Evolutionary conservation across 805 yeast species (phyloP), one percentile per base, ranked within the genome.

Genomic region (Lipomyces starkeyi): DNA sequence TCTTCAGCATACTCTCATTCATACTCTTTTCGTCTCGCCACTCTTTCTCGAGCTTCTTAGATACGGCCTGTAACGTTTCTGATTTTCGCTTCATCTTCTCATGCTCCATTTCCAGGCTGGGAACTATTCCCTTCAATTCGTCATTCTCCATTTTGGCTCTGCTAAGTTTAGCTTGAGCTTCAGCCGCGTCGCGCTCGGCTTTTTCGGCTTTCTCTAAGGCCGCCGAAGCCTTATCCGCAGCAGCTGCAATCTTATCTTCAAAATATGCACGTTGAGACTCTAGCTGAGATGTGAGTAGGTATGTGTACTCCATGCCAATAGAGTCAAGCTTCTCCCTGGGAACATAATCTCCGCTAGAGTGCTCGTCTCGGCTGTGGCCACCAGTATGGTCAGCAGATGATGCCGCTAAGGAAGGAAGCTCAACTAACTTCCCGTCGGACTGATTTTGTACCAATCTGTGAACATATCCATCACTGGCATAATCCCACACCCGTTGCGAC

Each of bases 401-500:
- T 40, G 58, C 27, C 20, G 56, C 64, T 43, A 76, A 71, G 14
- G 83, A 74, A 5, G 87, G 86, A 14, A 92, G 81, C 76, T 93
- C 98, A 2, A 93, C 97, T 40, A 93, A 78, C 73, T 93, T 93
- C 0, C 98, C 98, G 76, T 93, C 97, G 0, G 89, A 83, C 76
- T 91, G 93, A 77, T 91, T 92, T 69, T 93, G 91, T 3, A 93
- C 84, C 56, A 93, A 79, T 61, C 98, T 78, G 77, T 93, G 98
- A 9, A 93, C 97, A 77, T 93, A 93, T 71, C 87, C 88, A 76
- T 93, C 98, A 1, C 93, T 93, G 0, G 93, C 93, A 76, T 93
- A 93, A 77, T 93, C 97, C 98, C 98, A 93, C 0, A 93, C 97
- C 54, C 98, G 82, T 69, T 93, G 95, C 0, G 96, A 86, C 11